Conservation (phyloP, 352 stramenopile species). For the Phytophthora uliginosa region DNA sequence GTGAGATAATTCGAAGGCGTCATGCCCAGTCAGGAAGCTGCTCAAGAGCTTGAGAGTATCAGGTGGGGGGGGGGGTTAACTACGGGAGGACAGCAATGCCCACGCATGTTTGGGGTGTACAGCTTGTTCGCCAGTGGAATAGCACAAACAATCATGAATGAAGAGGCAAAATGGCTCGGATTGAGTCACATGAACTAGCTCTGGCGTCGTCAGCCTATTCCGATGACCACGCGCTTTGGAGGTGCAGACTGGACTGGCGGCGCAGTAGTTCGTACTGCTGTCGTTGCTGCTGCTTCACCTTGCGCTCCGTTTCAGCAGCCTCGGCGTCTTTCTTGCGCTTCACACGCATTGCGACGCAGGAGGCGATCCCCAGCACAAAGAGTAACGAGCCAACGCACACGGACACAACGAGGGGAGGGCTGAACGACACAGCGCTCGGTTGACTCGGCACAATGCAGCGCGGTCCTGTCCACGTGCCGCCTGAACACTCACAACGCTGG, state of each 20-base stretch:
- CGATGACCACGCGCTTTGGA: constrained; percentile 32
- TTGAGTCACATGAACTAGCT: neutral
- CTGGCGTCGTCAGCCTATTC: constrained; percentile 8
- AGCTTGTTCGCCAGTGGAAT: too few relatives aligned
- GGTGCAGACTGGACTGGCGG: constrained; percentile 30
- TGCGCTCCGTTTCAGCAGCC: constrained; percentile 26
- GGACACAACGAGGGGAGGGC: constrained; percentile 32
- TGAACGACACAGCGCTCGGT: constrained; percentile 25
- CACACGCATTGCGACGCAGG: constrained; percentile 25
- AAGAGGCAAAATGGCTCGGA: neutral
- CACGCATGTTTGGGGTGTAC: too few relatives aligned
- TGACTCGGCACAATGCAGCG: constrained; percentile 52
- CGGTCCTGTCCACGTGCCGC: constrained; percentile 51
- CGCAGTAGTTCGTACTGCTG: constrained; percentile 35
- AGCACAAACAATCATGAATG: neutral
- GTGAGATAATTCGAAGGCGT: constrained; percentile 26
- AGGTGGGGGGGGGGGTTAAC: too few relatives aligned
- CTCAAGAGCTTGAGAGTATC: constrained; percentile 12
- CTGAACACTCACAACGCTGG: constrained; percentile 47
- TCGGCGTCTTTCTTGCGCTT: constrained; percentile 23
- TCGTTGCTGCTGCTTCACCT: constrained; percentile 39
- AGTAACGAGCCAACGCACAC: constrained; percentile 26
- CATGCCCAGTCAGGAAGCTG: constrained; percentile 13
- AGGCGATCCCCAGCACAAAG: constrained; percentile 23
- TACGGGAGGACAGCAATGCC: too few relatives aligned